phyloP scores from a whole-genome alignment of 179 eudicot genomes.

The Spinacia oleracea region DNA sequence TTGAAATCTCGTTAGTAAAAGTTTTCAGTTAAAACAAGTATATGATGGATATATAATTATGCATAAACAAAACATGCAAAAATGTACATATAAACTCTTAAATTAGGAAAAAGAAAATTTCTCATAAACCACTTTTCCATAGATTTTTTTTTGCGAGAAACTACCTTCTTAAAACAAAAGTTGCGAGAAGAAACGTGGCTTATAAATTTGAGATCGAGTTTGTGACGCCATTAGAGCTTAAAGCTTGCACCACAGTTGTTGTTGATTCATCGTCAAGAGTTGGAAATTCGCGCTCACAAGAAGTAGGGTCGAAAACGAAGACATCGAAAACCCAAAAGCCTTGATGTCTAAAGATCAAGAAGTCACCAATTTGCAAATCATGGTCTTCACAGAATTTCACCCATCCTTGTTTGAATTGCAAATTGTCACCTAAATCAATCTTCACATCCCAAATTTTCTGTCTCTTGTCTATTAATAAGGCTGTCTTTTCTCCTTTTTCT shows the following conservation, averaged over 20 bases:
- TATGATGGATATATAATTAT: no score
- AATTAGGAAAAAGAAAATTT: no score
- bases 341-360: conserved; percentile 25
- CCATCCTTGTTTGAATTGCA: conserved; percentile 28
- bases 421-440: not conserved
- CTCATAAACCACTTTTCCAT: no score
- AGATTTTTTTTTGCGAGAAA: no score
- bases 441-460: conserved; percentile 17
- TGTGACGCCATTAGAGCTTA: not conserved
- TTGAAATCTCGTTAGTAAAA: no score
- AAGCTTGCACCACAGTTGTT: not conserved
- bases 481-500: not conserved
- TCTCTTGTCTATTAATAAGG: not conserved
- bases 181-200: no score
- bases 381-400: conserved; percentile 17
- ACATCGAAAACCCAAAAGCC: conserved; percentile 22
- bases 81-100: no score
- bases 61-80: no score
- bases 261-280: not conserved
- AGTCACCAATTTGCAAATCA: conserved; percentile 26
- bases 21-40: no score
- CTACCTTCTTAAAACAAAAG: no score
- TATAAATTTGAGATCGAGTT: no score
- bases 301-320: conserved; percentile 20
- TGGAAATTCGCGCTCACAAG: conserved; percentile 17